Evolutionary conservation across 371 early-diverging fungal genomes (phyloP).

Genomic region (Syncephalastrum monosporum): DNA sequence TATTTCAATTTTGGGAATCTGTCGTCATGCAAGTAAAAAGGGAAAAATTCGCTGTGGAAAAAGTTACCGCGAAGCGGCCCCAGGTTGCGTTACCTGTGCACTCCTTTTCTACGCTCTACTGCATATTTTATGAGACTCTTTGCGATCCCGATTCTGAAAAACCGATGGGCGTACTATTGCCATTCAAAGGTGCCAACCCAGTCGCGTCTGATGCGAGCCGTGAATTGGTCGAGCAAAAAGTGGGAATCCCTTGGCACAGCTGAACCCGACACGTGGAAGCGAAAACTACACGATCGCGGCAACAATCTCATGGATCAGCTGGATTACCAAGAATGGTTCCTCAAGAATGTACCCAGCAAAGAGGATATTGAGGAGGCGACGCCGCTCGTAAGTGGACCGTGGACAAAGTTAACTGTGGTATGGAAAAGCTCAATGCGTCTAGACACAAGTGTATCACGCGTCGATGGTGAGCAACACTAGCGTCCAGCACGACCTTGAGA

Average conservation of each 20-base stretch:
- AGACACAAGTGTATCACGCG: slow-evolving; percentile 53
- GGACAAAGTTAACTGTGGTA: background rate
- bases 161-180: slow-evolving; percentile 56
- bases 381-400: slow-evolving; percentile 15
- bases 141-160: slow-evolving; percentile 46
- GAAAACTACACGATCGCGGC: slow-evolving; percentile 61
- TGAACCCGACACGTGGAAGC: slow-evolving; percentile 54
- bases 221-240: slow-evolving; percentile 58
- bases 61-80: too few relatives aligned
- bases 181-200: slow-evolving; percentile 36
- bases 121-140: slow-evolving; percentile 32
- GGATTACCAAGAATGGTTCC: slow-evolving; percentile 76
- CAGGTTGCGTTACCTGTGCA: too few relatives aligned
- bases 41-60: too few relatives aligned
- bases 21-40: too few relatives aligned
- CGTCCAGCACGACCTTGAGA: slow-evolving; percentile 47
- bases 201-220: slow-evolving; percentile 52
- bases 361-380: slow-evolving; percentile 33
- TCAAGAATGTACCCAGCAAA: slow-evolving; percentile 70
- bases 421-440: background rate
- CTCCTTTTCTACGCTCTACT: too few relatives aligned
- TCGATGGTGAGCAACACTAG: slow-evolving; percentile 28
- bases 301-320: slow-evolving; percentile 68
- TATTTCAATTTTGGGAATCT: too few relatives aligned
- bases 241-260: slow-evolving; percentile 62